These are phyloP conservation scores for Phytopythium sindhum DNA, from an alignment of 352 stramenopile genomes.

Conservation along the genomic window DNA sequence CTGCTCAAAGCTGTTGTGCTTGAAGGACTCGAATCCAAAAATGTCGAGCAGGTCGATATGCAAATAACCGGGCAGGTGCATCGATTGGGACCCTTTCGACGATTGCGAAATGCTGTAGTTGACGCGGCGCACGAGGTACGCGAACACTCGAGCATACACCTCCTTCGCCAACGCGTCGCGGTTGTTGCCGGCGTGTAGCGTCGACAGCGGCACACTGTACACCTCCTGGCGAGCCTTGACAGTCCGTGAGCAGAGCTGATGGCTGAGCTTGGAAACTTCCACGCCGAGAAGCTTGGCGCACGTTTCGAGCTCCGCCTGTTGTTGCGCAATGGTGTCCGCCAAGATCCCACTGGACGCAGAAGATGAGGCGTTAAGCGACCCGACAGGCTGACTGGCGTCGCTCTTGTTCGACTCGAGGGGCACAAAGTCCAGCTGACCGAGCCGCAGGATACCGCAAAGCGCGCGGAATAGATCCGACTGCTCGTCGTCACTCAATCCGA, in stretches of 20 bases:
- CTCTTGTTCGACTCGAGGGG: conserved; percentile 72
- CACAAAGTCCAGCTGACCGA: conserved; percentile 84
- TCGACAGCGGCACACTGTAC: conserved; percentile 75
- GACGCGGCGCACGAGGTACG: conserved; percentile 90
- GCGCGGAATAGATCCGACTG: conserved; percentile 74
- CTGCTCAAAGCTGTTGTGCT: conserved; percentile 93
- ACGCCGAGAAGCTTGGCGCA: conserved; percentile 71
- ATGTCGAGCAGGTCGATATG: conserved; percentile 97
- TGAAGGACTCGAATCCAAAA: conserved; percentile 96
- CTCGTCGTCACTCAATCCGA: conserved; percentile 64
- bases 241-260: conserved; percentile 77
- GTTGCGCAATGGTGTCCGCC: conserved; percentile 36
- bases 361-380: conserved; percentile 29
- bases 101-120: conserved; percentile 81
- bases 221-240: conserved; percentile 81
- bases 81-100: conserved; percentile 14
- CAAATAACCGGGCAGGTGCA: conserved; percentile 40
- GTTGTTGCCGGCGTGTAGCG: conserved; percentile 74
- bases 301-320: conserved; percentile 57
- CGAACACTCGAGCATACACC: conserved; percentile 94
- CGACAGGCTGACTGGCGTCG: conserved; percentile 66
- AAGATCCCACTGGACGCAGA: conserved; percentile 13
- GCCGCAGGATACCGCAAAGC: conserved; percentile 68
- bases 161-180: conserved; percentile 95
- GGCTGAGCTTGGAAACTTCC: conserved; percentile 48